Evolutionary conservation across 2,329 filamentous ascomycete species (phyloP).

Genomic region (Bipolaris gigantea): DNA sequence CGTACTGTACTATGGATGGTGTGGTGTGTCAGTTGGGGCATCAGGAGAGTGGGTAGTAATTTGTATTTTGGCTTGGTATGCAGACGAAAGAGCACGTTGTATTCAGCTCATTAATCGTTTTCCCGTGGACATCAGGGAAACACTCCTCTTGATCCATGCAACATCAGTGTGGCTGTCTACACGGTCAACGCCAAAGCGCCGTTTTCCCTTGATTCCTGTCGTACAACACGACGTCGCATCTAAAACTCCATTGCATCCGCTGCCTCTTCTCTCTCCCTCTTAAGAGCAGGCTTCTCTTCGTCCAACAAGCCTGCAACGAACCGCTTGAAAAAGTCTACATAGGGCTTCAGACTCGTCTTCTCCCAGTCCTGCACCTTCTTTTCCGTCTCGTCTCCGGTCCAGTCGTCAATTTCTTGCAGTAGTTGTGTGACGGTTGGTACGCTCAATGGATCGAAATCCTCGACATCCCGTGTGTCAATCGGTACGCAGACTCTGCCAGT

Average conservation of each 20-base stretch:
- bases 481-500: slow-evolving; percentile 95
- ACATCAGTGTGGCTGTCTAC: neutral
- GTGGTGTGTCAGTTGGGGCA: slow-evolving; percentile 34
- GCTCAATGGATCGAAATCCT: slow-evolving; percentile 80
- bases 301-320: slow-evolving; percentile 80
- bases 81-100: neutral
- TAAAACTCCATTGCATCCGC: slow-evolving; percentile 68
- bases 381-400: slow-evolving; percentile 56
- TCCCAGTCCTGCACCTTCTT: slow-evolving; percentile 80
- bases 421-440: slow-evolving; percentile 90
- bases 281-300: slow-evolving; percentile 60
- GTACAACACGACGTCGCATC: neutral
- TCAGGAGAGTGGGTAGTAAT: neutral
- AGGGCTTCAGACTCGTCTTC: slow-evolving; percentile 92
- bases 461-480: slow-evolving; percentile 74
- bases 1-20: slow-evolving; percentile 68
- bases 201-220: neutral
- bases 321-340: slow-evolving; percentile 82
- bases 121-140: neutral
- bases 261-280: slow-evolving; percentile 59
- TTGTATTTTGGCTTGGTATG: neutral
- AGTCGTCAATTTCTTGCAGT: slow-evolving; percentile 82
- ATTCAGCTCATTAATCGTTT: neutral
- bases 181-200: neutral
- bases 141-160: neutral